A percentile compares a stretch with the other conserved stretches of the same genome.
phyloP scores from a whole-genome alignment of 148 eudicot genomes.

The Amaranthus hypochondriacus region DNA sequence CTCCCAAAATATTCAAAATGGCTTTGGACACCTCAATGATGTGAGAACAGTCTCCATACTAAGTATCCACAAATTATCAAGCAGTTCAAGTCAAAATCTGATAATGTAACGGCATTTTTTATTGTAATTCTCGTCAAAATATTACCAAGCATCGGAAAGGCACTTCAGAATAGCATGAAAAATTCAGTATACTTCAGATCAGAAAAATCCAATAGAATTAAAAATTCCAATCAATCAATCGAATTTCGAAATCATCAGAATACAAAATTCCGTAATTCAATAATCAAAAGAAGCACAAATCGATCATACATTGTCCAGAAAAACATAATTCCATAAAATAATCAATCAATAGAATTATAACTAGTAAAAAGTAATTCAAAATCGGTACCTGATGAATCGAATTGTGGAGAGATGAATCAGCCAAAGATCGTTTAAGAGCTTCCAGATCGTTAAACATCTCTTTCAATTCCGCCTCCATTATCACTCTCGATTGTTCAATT shows the following conservation, averaged over 20 bases:
- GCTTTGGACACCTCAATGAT: too few relatives aligned
- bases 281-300: not conserved
- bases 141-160: not conserved
- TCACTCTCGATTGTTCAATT: not conserved
- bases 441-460: constrained; percentile 46
- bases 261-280: not conserved
- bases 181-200: not conserved
- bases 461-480: constrained; percentile 65
- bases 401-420: constrained; percentile 48
- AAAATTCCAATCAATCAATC: not conserved
- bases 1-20: too few relatives aligned
- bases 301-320: not conserved
- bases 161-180: not conserved
- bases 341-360: not conserved
- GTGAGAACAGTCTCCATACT: too few relatives aligned
- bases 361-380: not conserved
- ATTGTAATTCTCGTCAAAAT: not conserved
- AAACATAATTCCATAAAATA: not conserved
- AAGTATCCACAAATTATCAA: not conserved
- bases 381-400: constrained; percentile 44
- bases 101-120: not conserved
- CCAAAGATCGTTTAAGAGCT: constrained; percentile 40
- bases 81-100: not conserved
- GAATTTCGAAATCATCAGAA: not conserved
- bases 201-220: not conserved